Base-by-base conservation (phyloP, 495 filamentous ascomycete species). In the Hypoxylon fuscum region DNA sequence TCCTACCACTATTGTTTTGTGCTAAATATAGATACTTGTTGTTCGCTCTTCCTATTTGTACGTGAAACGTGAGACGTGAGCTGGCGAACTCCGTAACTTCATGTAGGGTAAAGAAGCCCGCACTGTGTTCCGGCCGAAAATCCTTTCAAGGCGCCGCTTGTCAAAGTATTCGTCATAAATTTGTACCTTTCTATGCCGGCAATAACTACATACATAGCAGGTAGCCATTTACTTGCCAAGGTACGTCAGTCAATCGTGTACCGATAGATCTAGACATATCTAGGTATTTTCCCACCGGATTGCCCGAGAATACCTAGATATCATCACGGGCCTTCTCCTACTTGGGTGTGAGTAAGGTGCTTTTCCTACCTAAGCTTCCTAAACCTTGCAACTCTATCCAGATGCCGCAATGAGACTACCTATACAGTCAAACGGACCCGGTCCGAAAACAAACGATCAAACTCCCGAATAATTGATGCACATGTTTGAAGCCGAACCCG, bases 41-140 rank as follows among this genome's bases (percentile, higher is more conserved):
- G n/a, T n/a, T n/a, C n/a, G n/a, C 12, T 17, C 17, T 31, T 23
- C 35, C 14, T 18, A 38, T 43, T 43, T 18, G 14, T 34, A 41
- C 38, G 50, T 50, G 34, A 61, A 43, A 55, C 45, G 50, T 55
- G 51, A 48, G 45, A 50, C 34, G 37, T 59, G 23, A 45, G 50
- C 48, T 55, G 55, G 59, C 43, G 50, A 50, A 55, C 51, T 62
- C 59, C 45, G 54, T 40, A 23, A 5, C 27, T 11, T n/a, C n/a
- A n/a, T n/a, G n/a, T 14, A 1, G 7, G 20, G 31, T 55, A 57
- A 35, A 57, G 27, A 38, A 14, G 2, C 11, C 35, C 35, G 35
- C 35, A 38, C 35, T 38, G 35, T 38, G 35, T n/a, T 4, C 35
- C 35, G 35, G 35, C 35, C 35, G 35, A 38, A 38, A n/a, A 10